These are phyloP conservation scores for Warburgia ugandensis DNA, from an alignment of 164 flowering plant species.

Conservation along the genomic window DNA sequence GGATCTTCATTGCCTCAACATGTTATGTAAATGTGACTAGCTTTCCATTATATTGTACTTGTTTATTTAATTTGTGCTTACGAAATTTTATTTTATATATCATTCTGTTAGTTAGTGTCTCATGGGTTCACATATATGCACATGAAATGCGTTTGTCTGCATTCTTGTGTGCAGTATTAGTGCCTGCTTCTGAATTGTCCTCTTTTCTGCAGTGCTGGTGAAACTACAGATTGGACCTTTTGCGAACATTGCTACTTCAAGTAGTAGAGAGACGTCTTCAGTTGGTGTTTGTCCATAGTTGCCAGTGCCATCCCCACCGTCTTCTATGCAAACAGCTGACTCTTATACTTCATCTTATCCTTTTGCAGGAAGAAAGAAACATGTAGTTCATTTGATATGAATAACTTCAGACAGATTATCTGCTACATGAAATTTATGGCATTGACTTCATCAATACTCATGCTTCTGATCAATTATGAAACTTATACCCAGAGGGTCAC, in stretches of 20 bases:
- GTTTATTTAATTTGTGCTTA: too few relatives aligned
- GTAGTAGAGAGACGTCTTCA: slow-evolving; percentile 48
- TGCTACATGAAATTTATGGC: not conserved
- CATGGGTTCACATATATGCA: not conserved
- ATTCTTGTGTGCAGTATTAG: not conserved
- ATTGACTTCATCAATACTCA: slow-evolving; percentile 1
- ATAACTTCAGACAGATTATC: not conserved
- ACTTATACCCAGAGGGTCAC: slow-evolving; percentile 58
- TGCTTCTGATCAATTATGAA: slow-evolving; percentile 1
- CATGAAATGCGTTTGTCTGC: not conserved
- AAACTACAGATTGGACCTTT: slow-evolving; percentile 26
- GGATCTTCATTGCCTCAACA: not conserved
- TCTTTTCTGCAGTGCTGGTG: slow-evolving; percentile 13
- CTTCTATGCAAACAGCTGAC: slow-evolving; percentile 38
- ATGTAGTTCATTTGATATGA: not conserved
- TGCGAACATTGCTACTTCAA: slow-evolving; percentile 58
- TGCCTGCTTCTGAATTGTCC: not conserved
- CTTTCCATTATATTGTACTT: not conserved
- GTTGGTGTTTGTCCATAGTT: slow-evolving; percentile 59
- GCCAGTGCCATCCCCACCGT: slow-evolving; percentile 49
- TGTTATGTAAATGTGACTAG: not conserved
- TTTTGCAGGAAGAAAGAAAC: not conserved
- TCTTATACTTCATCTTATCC: not conserved
- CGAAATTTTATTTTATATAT: not conserved
- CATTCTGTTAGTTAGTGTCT: not conserved